phyloP scores from a whole-genome alignment of 2,329 filamentous ascomycete genomes.

The Anisogramma anomala region DNA sequence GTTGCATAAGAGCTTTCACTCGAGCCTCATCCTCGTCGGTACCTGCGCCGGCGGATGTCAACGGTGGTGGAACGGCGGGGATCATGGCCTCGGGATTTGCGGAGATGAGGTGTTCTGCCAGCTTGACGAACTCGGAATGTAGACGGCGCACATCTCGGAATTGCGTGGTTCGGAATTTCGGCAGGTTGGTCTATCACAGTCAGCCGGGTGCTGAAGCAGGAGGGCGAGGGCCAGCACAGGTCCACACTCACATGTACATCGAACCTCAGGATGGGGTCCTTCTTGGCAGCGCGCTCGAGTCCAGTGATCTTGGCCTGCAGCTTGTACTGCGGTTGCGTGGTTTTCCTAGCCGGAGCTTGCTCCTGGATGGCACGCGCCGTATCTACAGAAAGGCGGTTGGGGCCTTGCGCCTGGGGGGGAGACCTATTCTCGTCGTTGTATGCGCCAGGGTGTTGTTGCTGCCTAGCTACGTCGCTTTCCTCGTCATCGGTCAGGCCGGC shows the following conservation, averaged over 20 bases:
- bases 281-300: constrained; percentile 83
- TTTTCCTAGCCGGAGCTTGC: constrained; percentile 41
- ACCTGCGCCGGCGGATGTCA: constrained; percentile 86
- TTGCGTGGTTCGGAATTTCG: constrained; percentile 92
- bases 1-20: constrained; percentile 79
- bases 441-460: constrained; percentile 6
- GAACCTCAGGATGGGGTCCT: constrained; percentile 88
- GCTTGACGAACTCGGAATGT: constrained; percentile 90
- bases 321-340: constrained; percentile 60
- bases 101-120: constrained; percentile 91
- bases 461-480: constrained; percentile 18
- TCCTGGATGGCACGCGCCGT: constrained; percentile 20
- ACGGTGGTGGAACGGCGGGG: constrained; percentile 84
- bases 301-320: constrained; percentile 92
- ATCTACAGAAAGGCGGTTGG: constrained; percentile 18
- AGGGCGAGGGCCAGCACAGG: background rate
- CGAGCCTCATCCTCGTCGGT: constrained; percentile 91
- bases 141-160: constrained; percentile 94
- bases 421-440: constrained; percentile 8
- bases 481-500: constrained; percentile 22
- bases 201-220: constrained; percentile 5
- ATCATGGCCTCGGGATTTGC: constrained; percentile 96
- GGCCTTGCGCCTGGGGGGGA: constrained; percentile 13
- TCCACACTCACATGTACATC: constrained; percentile 75
- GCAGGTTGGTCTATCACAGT: constrained; percentile 75